phyloP scores from a whole-genome alignment of 139 green algal species.

The Auxenochlorella pyrenoidosa region DNA sequence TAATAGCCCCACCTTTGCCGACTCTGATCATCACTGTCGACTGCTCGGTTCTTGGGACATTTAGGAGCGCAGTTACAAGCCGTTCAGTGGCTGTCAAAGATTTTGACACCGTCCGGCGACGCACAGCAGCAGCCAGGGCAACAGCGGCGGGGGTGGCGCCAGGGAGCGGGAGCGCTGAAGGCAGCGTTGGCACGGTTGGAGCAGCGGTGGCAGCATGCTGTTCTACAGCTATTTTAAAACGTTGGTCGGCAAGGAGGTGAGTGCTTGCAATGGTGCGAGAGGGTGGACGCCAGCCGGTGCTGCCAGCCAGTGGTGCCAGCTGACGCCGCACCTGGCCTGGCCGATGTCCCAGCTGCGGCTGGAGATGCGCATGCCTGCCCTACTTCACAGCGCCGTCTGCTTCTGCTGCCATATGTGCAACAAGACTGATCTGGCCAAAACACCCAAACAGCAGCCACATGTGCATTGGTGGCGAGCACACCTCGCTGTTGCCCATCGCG shows the following conservation, averaged over 20 bases:
- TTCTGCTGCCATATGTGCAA: neutral
- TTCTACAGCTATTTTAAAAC: conserved; percentile 97
- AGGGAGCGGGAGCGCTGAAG: neutral
- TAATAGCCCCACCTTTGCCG: too few relatives aligned
- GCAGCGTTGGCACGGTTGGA: neutral
- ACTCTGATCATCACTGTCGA: too few relatives aligned
- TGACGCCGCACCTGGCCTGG: too few relatives aligned
- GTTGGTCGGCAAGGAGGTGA: conserved; percentile 89
- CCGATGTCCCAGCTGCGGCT: neutral
- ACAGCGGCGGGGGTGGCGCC: neutral
- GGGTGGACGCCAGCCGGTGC: too few relatives aligned
- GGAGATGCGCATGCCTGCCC: neutral
- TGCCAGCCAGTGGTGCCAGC: too few relatives aligned
- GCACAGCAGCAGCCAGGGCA: neutral
- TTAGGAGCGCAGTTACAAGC: too few relatives aligned
- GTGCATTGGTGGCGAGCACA: too few relatives aligned
- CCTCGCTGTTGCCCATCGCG: neutral
- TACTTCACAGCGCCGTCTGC: neutral
- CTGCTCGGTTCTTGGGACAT: too few relatives aligned
- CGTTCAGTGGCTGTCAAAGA: too few relatives aligned
- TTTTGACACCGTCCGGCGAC: too few relatives aligned
- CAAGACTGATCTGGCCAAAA: too few relatives aligned
- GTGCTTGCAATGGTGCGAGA: neutral
- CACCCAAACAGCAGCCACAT: too few relatives aligned
- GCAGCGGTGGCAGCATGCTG: conserved; percentile 72